These are phyloP conservation scores for Lanzia echinophila DNA, from an alignment of 2,329 filamentous ascomycete genomes.

Conservation along the genomic window DNA sequence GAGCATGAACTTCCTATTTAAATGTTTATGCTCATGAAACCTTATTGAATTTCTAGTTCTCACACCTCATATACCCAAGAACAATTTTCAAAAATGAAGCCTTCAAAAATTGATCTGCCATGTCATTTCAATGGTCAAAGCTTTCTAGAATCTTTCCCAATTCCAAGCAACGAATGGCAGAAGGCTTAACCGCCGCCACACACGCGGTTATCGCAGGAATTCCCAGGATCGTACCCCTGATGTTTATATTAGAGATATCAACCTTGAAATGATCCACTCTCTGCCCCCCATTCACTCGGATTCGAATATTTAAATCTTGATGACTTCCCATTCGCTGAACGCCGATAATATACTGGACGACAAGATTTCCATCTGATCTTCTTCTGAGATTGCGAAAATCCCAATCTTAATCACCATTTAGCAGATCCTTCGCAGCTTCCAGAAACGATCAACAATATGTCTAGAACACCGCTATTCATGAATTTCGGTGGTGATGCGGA, in stretches of 20 bases:
- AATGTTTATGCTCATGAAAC: conserved; percentile 18
- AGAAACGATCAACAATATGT: conserved; percentile 13
- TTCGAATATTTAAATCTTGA: not conserved
- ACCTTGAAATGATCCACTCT: not conserved
- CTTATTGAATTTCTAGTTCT: conserved; percentile 31
- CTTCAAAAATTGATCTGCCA: not conserved
- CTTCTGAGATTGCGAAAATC: not conserved
- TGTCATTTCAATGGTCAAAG: not conserved
- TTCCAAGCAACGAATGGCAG: not conserved
- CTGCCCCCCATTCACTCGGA: not conserved
- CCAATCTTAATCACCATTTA: not conserved
- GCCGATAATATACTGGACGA: too few relatives aligned
- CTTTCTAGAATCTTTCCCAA: not conserved
- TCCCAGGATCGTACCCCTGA: conserved; percentile 1
- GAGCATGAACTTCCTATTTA: not conserved
- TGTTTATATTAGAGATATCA: conserved; percentile 1
- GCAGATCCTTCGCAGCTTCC: not conserved
- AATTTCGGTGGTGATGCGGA: conserved; percentile 14
- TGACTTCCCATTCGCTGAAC: not conserved
- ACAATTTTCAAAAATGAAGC: not conserved
- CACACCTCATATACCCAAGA: conserved; percentile 22
- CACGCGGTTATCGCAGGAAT: not conserved
- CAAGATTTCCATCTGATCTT: too few relatives aligned
- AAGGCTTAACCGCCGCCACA: conserved; percentile 7
- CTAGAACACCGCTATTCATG: conserved; percentile 16